phyloP scores from a whole-genome alignment of 306 rosid species.

The Acacia melanoxylon region DNA sequence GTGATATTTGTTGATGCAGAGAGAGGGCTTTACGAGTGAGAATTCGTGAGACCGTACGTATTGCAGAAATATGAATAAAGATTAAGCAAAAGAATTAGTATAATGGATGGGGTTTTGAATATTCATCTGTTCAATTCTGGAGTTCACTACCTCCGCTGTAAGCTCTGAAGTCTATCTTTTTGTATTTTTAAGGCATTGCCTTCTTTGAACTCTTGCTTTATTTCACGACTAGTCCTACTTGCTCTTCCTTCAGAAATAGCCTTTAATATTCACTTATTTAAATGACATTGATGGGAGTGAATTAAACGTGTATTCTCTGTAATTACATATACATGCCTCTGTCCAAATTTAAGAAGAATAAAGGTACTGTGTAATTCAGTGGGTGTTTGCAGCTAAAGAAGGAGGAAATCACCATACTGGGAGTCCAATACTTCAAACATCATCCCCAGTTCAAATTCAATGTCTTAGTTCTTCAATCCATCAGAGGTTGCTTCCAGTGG shows the following conservation, averaged over 20 bases:
- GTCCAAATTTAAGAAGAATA: background rate
- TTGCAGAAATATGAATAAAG: constrained; percentile 23
- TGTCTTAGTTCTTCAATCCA: constrained; percentile 33
- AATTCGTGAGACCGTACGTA: constrained; percentile 1
- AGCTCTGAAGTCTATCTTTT: constrained; percentile 34
- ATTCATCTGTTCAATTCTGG: constrained; percentile 46
- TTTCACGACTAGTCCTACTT: background rate
- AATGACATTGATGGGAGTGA: background rate
- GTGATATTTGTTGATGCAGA: constrained; percentile 35
- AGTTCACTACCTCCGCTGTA: constrained; percentile 41
- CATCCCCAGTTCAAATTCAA: constrained; percentile 18
- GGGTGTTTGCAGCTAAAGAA: constrained; percentile 39
- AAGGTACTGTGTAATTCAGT: background rate
- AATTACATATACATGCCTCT: background rate
- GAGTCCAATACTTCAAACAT: constrained; percentile 17
- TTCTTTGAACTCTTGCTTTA: background rate
- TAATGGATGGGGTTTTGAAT: constrained; percentile 43
- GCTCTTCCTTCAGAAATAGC: background rate
- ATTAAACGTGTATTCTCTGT: background rate
- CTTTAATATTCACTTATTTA: background rate
- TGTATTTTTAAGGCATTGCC: background rate
- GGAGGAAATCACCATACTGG: background rate
- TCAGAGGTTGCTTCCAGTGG: constrained; percentile 28
- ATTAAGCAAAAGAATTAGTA: constrained; percentile 13
- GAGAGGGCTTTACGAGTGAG: background rate